phyloP scores from a whole-genome alignment of 2,329 filamentous ascomycete species.

The Phialemoniopsis sp. region DNA sequence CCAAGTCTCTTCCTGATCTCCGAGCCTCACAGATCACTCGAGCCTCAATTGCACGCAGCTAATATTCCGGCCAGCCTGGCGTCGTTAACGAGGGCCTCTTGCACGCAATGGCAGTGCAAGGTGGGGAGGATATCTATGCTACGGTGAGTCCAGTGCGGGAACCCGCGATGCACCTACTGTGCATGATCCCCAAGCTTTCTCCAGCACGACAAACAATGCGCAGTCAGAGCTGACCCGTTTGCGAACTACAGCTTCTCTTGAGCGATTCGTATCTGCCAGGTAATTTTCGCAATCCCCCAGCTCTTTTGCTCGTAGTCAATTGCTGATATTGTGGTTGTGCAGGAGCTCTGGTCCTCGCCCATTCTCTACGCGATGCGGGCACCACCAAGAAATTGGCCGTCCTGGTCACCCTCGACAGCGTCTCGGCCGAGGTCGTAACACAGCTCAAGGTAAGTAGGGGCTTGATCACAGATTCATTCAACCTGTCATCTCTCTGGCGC shows the following conservation, averaged over 20 bases:
- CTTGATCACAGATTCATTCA: too few species aligned
- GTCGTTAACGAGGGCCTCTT: conserved; percentile 6
- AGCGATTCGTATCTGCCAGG: conserved; percentile 92
- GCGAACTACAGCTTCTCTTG: conserved; percentile 68
- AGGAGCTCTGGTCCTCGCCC: conserved; percentile 91
- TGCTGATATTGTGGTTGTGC: conserved; percentile 9
- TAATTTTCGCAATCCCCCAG: conserved; percentile 34
- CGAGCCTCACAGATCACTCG: too few species aligned
- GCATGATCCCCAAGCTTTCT: background rate
- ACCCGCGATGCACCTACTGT: background rate
- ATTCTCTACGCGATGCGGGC: conserved; percentile 88
- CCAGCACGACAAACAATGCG: background rate
- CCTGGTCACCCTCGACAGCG: conserved; percentile 74
- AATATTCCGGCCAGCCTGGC: conserved; percentile 3
- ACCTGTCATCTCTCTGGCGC: too few species aligned
- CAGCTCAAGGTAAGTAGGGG: conserved; percentile 77
- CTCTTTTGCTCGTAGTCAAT: conserved; percentile 9
- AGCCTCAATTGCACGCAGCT: too few species aligned
- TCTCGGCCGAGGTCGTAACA: conserved; percentile 70
- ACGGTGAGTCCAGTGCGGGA: conserved; percentile 38
- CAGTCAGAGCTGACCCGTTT: conserved; percentile 11
- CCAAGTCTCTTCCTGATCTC: too few species aligned
- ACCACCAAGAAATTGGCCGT: conserved; percentile 82
- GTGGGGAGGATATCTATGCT: conserved; percentile 49
- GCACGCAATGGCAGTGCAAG: conserved; percentile 29